Percentiles rank a stretch among this genome's conserved stretches.
Conservation (phyloP, 75 land plant species). For the Cupressus sempervirens region DNA sequence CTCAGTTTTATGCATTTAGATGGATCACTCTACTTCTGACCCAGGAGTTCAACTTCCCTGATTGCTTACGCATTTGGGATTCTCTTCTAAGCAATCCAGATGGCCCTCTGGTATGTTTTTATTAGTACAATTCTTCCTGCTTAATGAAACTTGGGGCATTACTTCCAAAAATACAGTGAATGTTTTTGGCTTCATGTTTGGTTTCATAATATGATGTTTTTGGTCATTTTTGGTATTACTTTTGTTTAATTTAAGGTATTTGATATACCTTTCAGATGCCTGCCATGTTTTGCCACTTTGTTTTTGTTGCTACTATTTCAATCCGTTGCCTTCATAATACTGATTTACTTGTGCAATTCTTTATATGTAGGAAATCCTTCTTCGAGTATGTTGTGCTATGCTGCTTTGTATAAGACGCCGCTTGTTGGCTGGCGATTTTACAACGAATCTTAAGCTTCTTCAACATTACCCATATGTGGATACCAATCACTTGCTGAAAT, state of each 20-base stretch:
- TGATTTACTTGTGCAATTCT: neutral
- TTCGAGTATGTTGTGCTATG: constrained; percentile 95
- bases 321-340: neutral
- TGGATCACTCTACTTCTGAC: constrained; percentile 87
- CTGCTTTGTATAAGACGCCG: constrained; percentile 69
- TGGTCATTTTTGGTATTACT: neutral
- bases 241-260: neutral
- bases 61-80: constrained; percentile 76
- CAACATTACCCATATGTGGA: constrained; percentile 84
- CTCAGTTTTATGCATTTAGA: constrained; percentile 80
- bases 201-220: neutral
- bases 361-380: constrained; percentile 65
- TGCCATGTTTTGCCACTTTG: neutral
- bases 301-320: neutral
- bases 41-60: constrained; percentile 66
- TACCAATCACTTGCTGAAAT: constrained; percentile 69
- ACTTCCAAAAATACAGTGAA: neutral
- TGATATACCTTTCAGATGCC: neutral
- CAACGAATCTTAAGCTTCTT: constrained; percentile 82
- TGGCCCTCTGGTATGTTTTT: constrained; percentile 61
- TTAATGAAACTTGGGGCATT: neutral
- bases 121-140: neutral
- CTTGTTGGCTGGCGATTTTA: constrained; percentile 90
- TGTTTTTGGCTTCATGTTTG: neutral
- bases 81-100: constrained; percentile 70